These are phyloP conservation scores for Psilocybe subaeruginosa DNA, from an alignment of 768 basidiomycete genomes.

Conservation along the genomic window DNA sequence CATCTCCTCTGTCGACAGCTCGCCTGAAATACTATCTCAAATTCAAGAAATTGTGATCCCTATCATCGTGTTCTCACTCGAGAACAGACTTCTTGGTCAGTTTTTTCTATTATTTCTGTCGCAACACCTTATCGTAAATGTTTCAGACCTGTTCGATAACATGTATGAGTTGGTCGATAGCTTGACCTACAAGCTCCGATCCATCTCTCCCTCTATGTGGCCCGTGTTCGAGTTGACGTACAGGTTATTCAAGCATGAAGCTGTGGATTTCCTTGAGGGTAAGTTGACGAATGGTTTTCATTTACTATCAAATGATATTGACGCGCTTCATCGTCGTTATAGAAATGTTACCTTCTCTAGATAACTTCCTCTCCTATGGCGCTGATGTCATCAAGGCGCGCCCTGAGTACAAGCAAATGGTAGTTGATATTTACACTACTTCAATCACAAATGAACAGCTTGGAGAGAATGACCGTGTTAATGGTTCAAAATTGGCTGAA, in stretches of 20 bases:
- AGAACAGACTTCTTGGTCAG: conserved; percentile 77
- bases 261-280: conserved; percentile 89
- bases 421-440: conserved; percentile 82
- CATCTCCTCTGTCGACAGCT: conserved; percentile 71
- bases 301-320: neutral
- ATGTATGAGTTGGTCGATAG: conserved; percentile 86
- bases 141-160: conserved; percentile 81
- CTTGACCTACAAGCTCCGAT: conserved; percentile 78
- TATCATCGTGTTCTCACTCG: conserved; percentile 74
- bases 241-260: conserved; percentile 79
- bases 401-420: conserved; percentile 76
- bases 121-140: neutral
- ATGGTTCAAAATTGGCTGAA: conserved; percentile 86
- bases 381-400: conserved; percentile 73
- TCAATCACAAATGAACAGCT: conserved; percentile 70
- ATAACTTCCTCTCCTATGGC: conserved; percentile 89
- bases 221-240: conserved; percentile 84
- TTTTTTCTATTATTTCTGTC: conserved; percentile 8
- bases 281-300: conserved; percentile 21
- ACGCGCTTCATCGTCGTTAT: conserved; percentile 5
- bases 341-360: conserved; percentile 89
- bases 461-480: conserved; percentile 83
- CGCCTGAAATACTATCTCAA: conserved; percentile 74
- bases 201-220: conserved; percentile 86
- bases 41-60: conserved; percentile 85